Percentiles rank a stretch among this genome's conserved stretches.
These are phyloP conservation scores for Lasiosphaeria ovina DNA, from an alignment of 495 filamentous ascomycete species.

Conservation along the genomic window DNA sequence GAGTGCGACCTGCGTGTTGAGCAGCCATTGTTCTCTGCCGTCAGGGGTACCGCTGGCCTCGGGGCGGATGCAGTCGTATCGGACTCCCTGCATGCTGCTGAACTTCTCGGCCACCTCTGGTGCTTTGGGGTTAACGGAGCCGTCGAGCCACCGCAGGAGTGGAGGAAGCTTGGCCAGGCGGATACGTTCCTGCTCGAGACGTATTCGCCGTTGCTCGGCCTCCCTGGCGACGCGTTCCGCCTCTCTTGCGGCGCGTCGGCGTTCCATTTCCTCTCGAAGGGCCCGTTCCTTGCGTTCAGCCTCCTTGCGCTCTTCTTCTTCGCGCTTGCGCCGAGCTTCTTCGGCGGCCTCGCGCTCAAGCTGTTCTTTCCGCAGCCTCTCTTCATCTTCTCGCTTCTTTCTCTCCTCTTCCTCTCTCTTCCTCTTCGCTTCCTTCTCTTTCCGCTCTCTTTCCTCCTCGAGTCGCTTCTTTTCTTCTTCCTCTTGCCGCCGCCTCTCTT, in stretches of 20 bases:
- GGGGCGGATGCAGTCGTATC: constrained; percentile 53
- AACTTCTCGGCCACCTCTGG: constrained; percentile 50
- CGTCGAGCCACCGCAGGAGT: constrained; percentile 53
- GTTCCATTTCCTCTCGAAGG: constrained; percentile 56
- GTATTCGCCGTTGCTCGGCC: constrained; percentile 48
- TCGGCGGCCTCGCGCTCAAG: constrained; percentile 42
- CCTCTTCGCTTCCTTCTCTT: constrained; percentile 38
- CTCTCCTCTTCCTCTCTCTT: constrained; percentile 33
- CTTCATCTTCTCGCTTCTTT: constrained; percentile 38
- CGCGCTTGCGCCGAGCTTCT: constrained; percentile 42
- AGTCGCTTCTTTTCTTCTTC: constrained; percentile 37
- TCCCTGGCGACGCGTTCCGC: constrained; percentile 56
- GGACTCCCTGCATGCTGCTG: constrained; percentile 47
- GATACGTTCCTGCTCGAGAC: constrained; percentile 46
- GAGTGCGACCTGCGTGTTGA: constrained; percentile 72
- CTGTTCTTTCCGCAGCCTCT: constrained; percentile 43
- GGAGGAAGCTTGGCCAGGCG: constrained; percentile 51
- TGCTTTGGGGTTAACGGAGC: constrained; percentile 46
- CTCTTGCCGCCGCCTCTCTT: constrained; percentile 30
- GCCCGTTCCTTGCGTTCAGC: constrained; percentile 33
- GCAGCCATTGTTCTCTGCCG: constrained; percentile 67
- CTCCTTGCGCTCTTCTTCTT: constrained; percentile 35
- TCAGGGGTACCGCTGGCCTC: constrained; percentile 44
- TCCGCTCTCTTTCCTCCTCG: constrained; percentile 48
- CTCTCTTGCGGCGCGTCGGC: constrained; percentile 52